Conservation (phyloP, 1,284 basidiomycete species). For the Lentinus polychrous region DNA sequence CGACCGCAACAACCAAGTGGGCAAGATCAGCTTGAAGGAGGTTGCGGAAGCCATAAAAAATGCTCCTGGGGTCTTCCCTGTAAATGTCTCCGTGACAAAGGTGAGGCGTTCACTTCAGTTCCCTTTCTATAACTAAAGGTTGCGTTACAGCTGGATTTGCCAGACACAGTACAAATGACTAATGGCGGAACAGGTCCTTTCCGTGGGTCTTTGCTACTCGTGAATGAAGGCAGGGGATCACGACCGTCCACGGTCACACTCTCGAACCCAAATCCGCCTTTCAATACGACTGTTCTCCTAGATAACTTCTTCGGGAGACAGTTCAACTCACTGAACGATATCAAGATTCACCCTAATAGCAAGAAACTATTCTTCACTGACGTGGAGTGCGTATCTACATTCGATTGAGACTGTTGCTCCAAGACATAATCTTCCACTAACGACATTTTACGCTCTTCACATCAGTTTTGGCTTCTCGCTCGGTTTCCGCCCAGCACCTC, state of each 20-base stretch:
- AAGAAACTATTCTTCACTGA: constrained; percentile 70
- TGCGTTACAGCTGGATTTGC: constrained; percentile 35
- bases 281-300: constrained; percentile 25
- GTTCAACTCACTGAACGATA: constrained; percentile 79
- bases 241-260: constrained; percentile 58
- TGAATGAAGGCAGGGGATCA: constrained; percentile 60
- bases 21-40: constrained; percentile 30
- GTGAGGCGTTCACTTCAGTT: no score
- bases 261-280: constrained; percentile 57
- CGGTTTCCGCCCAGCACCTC: constrained; percentile 56
- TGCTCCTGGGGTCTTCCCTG: constrained; percentile 15
- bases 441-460: not conserved
- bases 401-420: not conserved
- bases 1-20: constrained; percentile 36
- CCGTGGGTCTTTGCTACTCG: constrained; percentile 53
- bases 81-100: no score
- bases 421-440: not conserved
- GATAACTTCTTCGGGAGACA: constrained; percentile 58
- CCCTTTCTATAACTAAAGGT: no score
- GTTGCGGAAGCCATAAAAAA: constrained; percentile 22
- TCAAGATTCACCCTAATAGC: constrained; percentile 62
- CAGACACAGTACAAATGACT: constrained; percentile 54
- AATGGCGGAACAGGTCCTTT: constrained; percentile 73
- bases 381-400: constrained; percentile 37
- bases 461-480: constrained; percentile 57